Base-by-base conservation (phyloP, 805 yeast species). In the Pichia occidentalis region DNA sequence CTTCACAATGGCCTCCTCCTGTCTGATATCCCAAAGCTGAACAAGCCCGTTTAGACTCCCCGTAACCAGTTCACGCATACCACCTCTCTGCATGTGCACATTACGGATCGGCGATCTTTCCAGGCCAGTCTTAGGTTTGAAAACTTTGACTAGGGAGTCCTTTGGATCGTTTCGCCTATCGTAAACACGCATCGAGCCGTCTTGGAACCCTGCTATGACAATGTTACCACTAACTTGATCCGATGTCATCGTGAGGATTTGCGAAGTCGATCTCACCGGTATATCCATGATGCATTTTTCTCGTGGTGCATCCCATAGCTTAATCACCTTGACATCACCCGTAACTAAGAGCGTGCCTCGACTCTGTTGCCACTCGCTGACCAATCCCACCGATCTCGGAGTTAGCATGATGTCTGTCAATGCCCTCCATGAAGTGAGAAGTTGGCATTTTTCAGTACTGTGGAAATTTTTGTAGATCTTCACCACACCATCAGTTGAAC, bases 321-420 rank as follows among this genome's bases (percentile, higher is more conserved):
- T 68, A 39, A 92, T 85, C 18, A 87, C 79, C 51, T 88, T 85
- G 7, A 85, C 95, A 64, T 92, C 97, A 32, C 98, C 98, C 28
- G 95, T 87, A 1, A 85, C 95, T 37, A 90, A 64, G 26, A 92
- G 64, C 1, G 95, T 76, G 0, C 98, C 98, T 43, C 96, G 67
- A 31, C 92, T 81, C 54, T 92, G 98, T 58, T 90, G 97, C 98
- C 98, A 92, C 49, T 92, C 97, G 9, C 88, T 77, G 14, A 86
- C 71, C 36, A 90, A 64, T 4, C 96, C 96, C 12, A 85, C 76
- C 20, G 87, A 80, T 51, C 85, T 71, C 19, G 90, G 84, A 0
- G 95, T 80, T 19, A 86, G 67, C 13, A 86, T 62, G 53, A 90
- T 68, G 56, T 88, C 96, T 0, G 95, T 82, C 41, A 92, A 67